Evolutionary conservation across 306 rosid genomes (phyloP).

Genomic region (Prunus armeniaca): DNA sequence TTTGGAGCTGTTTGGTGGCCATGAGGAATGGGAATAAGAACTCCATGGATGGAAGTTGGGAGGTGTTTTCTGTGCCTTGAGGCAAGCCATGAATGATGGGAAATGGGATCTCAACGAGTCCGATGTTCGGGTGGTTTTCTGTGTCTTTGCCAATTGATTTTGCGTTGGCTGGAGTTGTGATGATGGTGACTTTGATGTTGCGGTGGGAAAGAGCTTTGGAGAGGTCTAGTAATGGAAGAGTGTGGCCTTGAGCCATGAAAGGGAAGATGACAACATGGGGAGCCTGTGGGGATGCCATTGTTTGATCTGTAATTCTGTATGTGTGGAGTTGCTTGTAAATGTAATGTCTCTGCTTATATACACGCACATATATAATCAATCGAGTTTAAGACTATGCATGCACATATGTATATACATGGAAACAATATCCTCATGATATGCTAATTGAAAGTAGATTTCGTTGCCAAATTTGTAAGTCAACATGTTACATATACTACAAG

Average conservation of each 20-base stretch:
- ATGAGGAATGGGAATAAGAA: slow-evolving; percentile 1
- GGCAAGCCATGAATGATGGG: slow-evolving; percentile 24
- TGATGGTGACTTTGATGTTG: slow-evolving; percentile 21
- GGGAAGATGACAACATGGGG: slow-evolving; percentile 33
- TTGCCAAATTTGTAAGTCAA: background rate
- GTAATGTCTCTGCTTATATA: background rate
- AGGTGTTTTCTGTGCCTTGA: slow-evolving; percentile 28
- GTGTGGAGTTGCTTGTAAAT: no score
- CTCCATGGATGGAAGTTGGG: slow-evolving; percentile 19
- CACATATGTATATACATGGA: background rate
- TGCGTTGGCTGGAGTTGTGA: slow-evolving; percentile 34
- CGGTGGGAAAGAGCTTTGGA: slow-evolving; percentile 27
- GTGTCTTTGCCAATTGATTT: slow-evolving; percentile 1
- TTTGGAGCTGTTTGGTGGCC: slow-evolving; percentile 26
- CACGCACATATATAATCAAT: background rate
- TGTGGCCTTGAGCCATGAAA: slow-evolving; percentile 45
- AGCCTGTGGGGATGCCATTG: slow-evolving; percentile 4
- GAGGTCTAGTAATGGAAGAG: slow-evolving; percentile 33
- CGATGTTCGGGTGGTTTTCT: slow-evolving; percentile 2
- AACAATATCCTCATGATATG: background rate
- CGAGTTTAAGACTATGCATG: background rate
- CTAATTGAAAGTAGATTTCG: background rate
- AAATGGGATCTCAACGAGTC: slow-evolving; percentile 22
- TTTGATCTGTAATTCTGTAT: background rate
- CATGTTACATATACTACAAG: background rate